Evolutionary conservation across 495 filamentous ascomycete genomes (phyloP), one percentile per base, ranked within the genome.

Genomic region (Sporormia fimetaria): DNA sequence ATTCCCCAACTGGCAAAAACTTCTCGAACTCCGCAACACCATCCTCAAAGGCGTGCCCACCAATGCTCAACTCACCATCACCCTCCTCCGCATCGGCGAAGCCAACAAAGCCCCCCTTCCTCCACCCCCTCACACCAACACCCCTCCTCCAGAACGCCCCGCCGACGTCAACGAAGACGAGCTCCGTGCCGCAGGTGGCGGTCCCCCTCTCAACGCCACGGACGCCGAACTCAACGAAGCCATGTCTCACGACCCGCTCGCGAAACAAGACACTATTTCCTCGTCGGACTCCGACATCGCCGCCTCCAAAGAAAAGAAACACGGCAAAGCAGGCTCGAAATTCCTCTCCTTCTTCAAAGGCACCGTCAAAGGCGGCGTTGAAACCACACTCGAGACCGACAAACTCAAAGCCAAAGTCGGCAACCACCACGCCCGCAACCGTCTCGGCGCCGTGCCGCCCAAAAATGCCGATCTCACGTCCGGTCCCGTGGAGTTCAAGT

Each of bases 1-100:
- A 34, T 71, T 76, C 42, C 84, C 84, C 3, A 54, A 81, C 55
- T 94, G 86, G 86, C 67, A 79, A 47, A 79, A 81, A 40, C 55
- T 78, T 3, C 63, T 90, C 14, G 76, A 85, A 45, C 64, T 83
- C 2, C 59, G 79, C 44, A 82, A 49, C 25, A 81, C 79, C 4
- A 49, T 92, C 2, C 74, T 94, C 36, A 78, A 81, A 53, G 83
- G 81, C n/a, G 75, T 87, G 25, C 86, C 86, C 0, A 93, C 86
- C 3, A 90, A 93, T 54, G 84, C 83, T 12, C 86, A 92, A 49
- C 67, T 94, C 10, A 82, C 85, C 0, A 59, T 94, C 31, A 93
- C 86, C 3, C 70, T 93, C 9, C 78, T 94, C 18, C 80, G 87
- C 25, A 76, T 87, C 38, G 83, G 85, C 36, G 86, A 92, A 63